A percentile compares a stretch with the other conserved stretches of the same genome.
Evolutionary conservation across 768 basidiomycete species (phyloP).

Genomic region (Phlebiopsis gigantea): DNA sequence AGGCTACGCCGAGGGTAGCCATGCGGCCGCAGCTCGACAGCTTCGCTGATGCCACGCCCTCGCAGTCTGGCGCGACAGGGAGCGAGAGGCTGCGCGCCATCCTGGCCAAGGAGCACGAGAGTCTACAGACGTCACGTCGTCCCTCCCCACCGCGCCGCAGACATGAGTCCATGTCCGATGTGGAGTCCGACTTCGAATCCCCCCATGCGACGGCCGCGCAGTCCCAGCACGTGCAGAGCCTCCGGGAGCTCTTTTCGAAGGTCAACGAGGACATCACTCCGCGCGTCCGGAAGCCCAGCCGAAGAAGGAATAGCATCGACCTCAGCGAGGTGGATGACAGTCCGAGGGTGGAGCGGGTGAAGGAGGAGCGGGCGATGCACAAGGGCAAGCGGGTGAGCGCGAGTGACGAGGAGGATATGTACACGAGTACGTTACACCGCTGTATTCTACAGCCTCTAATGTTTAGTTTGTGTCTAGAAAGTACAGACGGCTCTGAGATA

Average conservation of each 20-base stretch:
- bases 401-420: slow-evolving; percentile 66
- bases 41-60: slow-evolving; percentile 1
- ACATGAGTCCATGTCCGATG: slow-evolving; percentile 35
- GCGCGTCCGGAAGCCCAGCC: slow-evolving; percentile 27
- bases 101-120: slow-evolving; percentile 30
- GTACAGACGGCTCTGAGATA: background rate
- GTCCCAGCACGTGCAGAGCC: slow-evolving; percentile 43
- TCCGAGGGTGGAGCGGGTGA: slow-evolving; percentile 35
- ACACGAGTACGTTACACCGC: slow-evolving; percentile 37
- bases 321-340: slow-evolving; percentile 54
- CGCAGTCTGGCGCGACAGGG: slow-evolving; percentile 36
- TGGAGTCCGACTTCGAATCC: slow-evolving; percentile 56
- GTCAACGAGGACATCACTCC: slow-evolving; percentile 60
- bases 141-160: slow-evolving; percentile 17
- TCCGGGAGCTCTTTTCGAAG: slow-evolving; percentile 61
- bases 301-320: slow-evolving; percentile 58
- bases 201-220: slow-evolving; percentile 40
- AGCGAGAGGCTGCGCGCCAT: slow-evolving; percentile 60
- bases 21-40: slow-evolving; percentile 8
- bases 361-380: slow-evolving; percentile 35
- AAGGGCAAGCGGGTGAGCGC: slow-evolving; percentile 53
- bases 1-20: slow-evolving; percentile 33
- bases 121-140: slow-evolving; percentile 22
- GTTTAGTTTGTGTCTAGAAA: background rate
- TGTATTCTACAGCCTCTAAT: background rate